phyloP scores from a whole-genome alignment of 768 basidiomycete species.

The Trametes elegans region DNA sequence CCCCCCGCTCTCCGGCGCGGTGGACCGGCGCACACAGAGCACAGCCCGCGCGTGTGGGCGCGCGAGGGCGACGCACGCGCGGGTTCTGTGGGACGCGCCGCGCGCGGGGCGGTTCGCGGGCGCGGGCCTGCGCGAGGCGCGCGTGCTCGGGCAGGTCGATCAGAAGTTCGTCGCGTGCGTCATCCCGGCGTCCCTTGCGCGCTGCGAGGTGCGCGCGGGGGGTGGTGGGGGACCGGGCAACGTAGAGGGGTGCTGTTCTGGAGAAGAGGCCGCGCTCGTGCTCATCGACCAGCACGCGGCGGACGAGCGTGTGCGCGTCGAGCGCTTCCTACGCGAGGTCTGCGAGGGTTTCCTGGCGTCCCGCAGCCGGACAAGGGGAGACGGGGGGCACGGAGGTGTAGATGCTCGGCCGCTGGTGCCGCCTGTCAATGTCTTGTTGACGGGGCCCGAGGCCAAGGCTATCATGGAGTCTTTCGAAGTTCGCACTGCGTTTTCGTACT shows the following conservation, averaged over 20 bases:
- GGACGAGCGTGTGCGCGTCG: slow-evolving; percentile 93
- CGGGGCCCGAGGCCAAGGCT: slow-evolving; percentile 56
- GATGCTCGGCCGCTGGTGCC: slow-evolving; percentile 47
- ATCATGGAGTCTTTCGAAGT: slow-evolving; percentile 43
- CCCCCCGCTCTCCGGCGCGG: slow-evolving; percentile 33
- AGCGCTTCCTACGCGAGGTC: slow-evolving; percentile 71
- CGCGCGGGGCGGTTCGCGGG: slow-evolving; percentile 38
- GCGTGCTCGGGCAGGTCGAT: slow-evolving; percentile 83
- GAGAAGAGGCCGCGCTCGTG: slow-evolving; percentile 44
- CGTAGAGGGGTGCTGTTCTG: slow-evolving; percentile 11
- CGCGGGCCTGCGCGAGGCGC: slow-evolving; percentile 53
- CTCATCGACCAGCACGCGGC: slow-evolving; percentile 98
- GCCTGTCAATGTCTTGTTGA: slow-evolving; percentile 60
- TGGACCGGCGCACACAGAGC: slow-evolving; percentile 12
- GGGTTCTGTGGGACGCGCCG: slow-evolving; percentile 6
- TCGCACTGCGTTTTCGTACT: slow-evolving; percentile 52
- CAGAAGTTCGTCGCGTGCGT: slow-evolving; percentile 85
- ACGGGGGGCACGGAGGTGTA: slow-evolving; percentile 13
- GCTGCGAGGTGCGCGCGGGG: background rate
- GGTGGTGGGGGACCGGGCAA: slow-evolving; percentile 23
- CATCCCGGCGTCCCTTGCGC: slow-evolving; percentile 28
- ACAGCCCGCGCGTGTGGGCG: background rate
- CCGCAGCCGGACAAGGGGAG: background rate
- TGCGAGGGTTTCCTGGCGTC: slow-evolving; percentile 62
- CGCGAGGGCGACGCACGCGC: background rate